These are phyloP conservation scores for Crithidia expoeki DNA, from an alignment of 208 protist genomes.

Conservation along the genomic window DNA sequence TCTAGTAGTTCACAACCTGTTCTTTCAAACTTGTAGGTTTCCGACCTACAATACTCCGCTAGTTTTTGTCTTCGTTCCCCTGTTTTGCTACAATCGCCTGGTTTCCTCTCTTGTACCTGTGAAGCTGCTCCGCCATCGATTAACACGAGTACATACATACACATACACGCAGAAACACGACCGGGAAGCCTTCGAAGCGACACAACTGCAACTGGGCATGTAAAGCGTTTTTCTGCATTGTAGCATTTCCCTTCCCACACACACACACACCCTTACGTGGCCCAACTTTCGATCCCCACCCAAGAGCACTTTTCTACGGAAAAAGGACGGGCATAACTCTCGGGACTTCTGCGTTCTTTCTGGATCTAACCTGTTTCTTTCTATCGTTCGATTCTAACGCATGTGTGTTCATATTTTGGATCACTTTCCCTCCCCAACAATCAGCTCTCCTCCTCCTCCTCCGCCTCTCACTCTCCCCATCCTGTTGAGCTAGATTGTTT, in stretches of 20 bases:
- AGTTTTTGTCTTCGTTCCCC: no score
- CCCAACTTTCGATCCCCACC: no score
- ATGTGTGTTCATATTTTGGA: neutral
- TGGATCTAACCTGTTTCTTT: neutral
- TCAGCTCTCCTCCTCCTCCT: neutral
- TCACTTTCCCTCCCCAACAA: neutral
- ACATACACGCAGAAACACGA: neutral
- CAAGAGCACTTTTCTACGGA: no score
- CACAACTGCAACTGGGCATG: neutral
- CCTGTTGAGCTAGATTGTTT: neutral
- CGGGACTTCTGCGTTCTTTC: no score
- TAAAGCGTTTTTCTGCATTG: neutral
- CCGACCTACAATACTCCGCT: neutral
- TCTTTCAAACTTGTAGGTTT: neutral
- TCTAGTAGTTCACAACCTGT: neutral
- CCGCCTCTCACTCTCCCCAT: no score
- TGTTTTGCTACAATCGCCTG: no score
- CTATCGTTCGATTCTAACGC: neutral
- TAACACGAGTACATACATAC: neutral
- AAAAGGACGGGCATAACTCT: no score
- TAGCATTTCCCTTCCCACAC: neutral
- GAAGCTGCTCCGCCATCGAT: neutral
- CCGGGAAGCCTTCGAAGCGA: neutral
- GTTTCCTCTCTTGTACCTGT: neutral
- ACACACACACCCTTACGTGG: neutral